A percentile compares a stretch with the other conserved stretches of the same genome.
Conservation (phyloP, 2,329 filamentous ascomycete genomes). For the Fusarium scirpi region DNA sequence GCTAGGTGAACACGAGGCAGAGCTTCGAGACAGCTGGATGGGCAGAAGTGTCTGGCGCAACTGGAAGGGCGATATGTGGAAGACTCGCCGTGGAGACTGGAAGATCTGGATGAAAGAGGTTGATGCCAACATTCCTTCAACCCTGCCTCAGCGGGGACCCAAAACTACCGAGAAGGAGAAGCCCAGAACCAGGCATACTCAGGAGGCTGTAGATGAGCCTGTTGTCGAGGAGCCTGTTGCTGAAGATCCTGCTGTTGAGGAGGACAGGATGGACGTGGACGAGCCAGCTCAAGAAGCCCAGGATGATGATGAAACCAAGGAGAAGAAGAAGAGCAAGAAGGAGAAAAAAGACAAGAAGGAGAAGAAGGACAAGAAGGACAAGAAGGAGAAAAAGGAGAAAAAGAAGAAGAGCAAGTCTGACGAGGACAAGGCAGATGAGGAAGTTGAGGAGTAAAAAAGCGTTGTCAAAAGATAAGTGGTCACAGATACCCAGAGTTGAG, state of each 20-base stretch:
- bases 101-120: constrained; percentile 68
- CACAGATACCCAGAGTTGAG: constrained; percentile 38
- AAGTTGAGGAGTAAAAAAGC: constrained; percentile 29
- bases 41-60: constrained; percentile 68
- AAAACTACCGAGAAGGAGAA: constrained; percentile 22
- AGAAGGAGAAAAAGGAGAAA: constrained; percentile 17
- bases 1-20: constrained; percentile 61
- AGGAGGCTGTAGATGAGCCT: constrained; percentile 12
- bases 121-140: constrained; percentile 41
- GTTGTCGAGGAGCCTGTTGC: neutral
- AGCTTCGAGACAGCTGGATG: constrained; percentile 65
- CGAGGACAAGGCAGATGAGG: constrained; percentile 12
- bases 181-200: neutral
- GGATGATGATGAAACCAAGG: constrained; percentile 10
- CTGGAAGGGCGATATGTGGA: constrained; percentile 71
- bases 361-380: constrained; percentile 3
- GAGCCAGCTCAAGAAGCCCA: constrained; percentile 11
- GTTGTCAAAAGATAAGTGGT: constrained; percentile 20
- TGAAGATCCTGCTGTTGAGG: neutral
- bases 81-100: constrained; percentile 65
- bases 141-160: constrained; percentile 29
- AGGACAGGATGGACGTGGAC: constrained; percentile 29
- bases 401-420: constrained; percentile 21
- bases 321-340: constrained; percentile 14
- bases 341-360: neutral